Evolutionary conservation across 345 rosid genomes (phyloP).

Genomic region (Boechera divaricarpa): DNA sequence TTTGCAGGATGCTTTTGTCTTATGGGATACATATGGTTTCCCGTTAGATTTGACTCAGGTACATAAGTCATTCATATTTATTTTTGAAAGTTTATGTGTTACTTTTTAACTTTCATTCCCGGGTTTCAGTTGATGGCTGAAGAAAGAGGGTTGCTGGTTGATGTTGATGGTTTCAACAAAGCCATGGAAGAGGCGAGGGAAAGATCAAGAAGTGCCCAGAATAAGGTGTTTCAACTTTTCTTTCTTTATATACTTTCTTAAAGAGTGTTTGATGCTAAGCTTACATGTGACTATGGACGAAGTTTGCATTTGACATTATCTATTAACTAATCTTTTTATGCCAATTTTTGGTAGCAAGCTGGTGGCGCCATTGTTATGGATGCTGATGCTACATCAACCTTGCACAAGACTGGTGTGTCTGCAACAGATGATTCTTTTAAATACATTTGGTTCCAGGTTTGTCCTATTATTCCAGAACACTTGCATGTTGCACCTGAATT

Average conservation of each 20-base stretch:
- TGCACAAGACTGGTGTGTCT: constrained; percentile 73
- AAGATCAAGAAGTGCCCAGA: constrained; percentile 91
- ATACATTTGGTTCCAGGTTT: constrained; percentile 64
- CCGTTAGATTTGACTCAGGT: constrained; percentile 98
- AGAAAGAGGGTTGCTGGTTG: constrained; percentile 86
- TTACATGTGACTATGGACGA: background rate
- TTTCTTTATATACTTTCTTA: background rate
- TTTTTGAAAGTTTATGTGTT: constrained; percentile 28
- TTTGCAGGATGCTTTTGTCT: constrained; percentile 90
- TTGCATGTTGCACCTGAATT: background rate
- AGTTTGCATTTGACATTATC: background rate
- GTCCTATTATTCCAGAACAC: constrained; percentile 8
- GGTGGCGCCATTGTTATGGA: constrained; percentile 89
- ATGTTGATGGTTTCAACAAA: constrained; percentile 75
- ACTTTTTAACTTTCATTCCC: constrained; percentile 22
- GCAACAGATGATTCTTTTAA: constrained; percentile 82
- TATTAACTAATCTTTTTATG: constrained; percentile 21
- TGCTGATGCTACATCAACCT: constrained; percentile 88
- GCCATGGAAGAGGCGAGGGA: constrained; percentile 95
- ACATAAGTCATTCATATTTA: constrained; percentile 14
- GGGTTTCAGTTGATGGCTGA: constrained; percentile 84
- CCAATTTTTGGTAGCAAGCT: constrained; percentile 64
- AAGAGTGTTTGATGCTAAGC: constrained; percentile 8
- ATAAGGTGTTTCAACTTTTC: constrained; percentile 56
- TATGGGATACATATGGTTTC: constrained; percentile 99